Evolutionary conservation across 208 protist species (phyloP).

Genomic region (Trypanosoma cruzi): DNA sequence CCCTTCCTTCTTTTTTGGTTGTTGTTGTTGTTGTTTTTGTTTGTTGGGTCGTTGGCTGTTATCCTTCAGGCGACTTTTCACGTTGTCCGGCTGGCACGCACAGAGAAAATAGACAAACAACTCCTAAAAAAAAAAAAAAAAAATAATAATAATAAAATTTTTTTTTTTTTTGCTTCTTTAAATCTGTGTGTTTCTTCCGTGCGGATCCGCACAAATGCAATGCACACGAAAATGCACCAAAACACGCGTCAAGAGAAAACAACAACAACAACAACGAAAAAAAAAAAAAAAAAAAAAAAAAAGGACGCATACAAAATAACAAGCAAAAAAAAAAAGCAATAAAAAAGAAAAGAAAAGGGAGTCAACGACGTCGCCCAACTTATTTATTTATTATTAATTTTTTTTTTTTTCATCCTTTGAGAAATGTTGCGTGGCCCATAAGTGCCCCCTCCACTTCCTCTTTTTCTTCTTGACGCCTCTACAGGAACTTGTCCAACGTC

Average conservation of each 20-base stretch:
- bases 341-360: neutral
- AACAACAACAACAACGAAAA: conserved; percentile 16
- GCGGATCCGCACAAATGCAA: neutral
- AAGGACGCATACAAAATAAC: neutral
- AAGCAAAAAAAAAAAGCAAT: neutral
- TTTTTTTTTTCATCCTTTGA: neutral
- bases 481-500: conserved; percentile 86
- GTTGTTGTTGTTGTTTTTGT: neutral
- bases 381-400: neutral
- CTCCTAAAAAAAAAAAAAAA: too few species aligned
- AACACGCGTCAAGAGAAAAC: neutral
- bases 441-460: neutral
- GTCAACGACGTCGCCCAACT: too few species aligned
- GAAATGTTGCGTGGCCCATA: neutral
- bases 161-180: conserved; percentile 12
- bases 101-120: conserved; percentile 12
- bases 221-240: neutral
- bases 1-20: conserved; percentile 1
- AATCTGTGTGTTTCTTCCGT: neutral
- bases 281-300: neutral
- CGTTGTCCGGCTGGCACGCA: neutral
- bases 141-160: too few species aligned
- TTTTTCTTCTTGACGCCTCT: conserved; percentile 6
- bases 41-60: neutral
- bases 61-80: neutral